phyloP scores from a whole-genome alignment of 768 basidiomycete species.

The Xanthoconium purpureum region DNA sequence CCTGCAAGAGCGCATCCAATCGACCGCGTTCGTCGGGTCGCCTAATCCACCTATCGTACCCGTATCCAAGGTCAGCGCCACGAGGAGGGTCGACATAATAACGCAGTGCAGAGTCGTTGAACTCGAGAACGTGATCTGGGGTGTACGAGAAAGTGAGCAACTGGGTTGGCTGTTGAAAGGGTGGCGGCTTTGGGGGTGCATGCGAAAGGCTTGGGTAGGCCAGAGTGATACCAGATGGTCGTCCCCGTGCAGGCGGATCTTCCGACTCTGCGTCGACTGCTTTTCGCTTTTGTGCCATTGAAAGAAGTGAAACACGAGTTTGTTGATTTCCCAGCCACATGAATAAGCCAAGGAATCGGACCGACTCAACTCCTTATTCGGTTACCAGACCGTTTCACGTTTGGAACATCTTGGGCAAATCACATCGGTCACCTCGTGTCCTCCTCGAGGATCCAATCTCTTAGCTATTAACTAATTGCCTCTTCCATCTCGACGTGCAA shows the following conservation, averaged over 20 bases:
- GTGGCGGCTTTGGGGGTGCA: slow-evolving; percentile 25
- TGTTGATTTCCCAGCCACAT: slow-evolving; percentile 24
- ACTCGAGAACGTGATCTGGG: slow-evolving; percentile 52
- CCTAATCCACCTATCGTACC: slow-evolving; percentile 71
- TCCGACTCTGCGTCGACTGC: slow-evolving; percentile 17
- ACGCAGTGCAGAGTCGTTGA: slow-evolving; percentile 65
- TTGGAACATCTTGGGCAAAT: background rate
- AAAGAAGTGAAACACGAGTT: background rate
- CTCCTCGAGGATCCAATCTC: slow-evolving; percentile 21
- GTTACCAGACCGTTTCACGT: too few relatives aligned
- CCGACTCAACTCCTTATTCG: too few relatives aligned
- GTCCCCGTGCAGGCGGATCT: slow-evolving; percentile 4
- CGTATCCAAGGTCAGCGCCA: slow-evolving; percentile 62
- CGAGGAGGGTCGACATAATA: slow-evolving; percentile 69
- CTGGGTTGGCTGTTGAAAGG: slow-evolving; percentile 70
- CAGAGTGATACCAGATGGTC: slow-evolving; percentile 4
- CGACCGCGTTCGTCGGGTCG: slow-evolving; percentile 64
- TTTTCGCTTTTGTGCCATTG: slow-evolving; percentile 31
- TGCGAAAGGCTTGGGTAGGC: slow-evolving; percentile 25
- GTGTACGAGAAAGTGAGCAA: slow-evolving; percentile 74
- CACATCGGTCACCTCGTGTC: slow-evolving; percentile 17
- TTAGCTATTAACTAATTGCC: slow-evolving; percentile 14
- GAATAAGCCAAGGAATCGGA: background rate
- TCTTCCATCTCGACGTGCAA: background rate
- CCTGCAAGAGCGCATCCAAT: slow-evolving; percentile 64